A percentile compares a stretch with the other conserved stretches of the same genome.
phyloP scores from a whole-genome alignment of 768 basidiomycete species.

The Hypholoma sublateritium region DNA sequence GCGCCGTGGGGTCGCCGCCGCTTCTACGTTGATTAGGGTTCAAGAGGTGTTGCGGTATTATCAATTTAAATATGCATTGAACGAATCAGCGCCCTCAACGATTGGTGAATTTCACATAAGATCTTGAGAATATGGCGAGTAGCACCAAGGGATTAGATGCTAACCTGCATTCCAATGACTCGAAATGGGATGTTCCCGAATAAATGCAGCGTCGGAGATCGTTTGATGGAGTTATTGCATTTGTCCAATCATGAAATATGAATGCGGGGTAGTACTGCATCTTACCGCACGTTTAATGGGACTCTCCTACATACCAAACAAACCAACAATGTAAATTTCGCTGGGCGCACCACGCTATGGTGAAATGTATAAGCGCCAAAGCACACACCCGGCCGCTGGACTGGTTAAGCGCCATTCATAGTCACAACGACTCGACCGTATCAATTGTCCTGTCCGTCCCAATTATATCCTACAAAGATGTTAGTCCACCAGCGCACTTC shows the following conservation, averaged over 20 bases:
- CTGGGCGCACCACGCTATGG: background rate
- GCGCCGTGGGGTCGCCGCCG: background rate
- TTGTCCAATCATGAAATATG: too few species aligned
- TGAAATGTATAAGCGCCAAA: background rate
- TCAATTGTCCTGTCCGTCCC: conserved; percentile 62
- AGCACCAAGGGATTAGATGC: background rate
- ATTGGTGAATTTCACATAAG: background rate
- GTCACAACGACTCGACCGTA: background rate
- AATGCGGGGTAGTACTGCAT: too few species aligned
- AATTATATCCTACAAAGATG: conserved; percentile 62
- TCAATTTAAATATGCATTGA: background rate
- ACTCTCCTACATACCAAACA: background rate
- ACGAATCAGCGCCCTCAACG: background rate
- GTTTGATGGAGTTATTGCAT: too few species aligned
- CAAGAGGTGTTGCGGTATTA: background rate
- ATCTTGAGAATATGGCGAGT: background rate
- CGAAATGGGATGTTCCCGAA: background rate
- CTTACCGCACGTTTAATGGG: too few species aligned
- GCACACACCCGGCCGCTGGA: too few species aligned
- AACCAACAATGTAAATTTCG: background rate
- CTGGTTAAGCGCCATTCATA: background rate
- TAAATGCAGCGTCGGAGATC: too few species aligned
- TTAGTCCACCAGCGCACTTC: conserved; percentile 78
- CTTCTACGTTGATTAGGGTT: background rate
- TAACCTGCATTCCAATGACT: background rate